Conservation (phyloP, 129 eudicot species). For the Erigeron canadensis region DNA sequence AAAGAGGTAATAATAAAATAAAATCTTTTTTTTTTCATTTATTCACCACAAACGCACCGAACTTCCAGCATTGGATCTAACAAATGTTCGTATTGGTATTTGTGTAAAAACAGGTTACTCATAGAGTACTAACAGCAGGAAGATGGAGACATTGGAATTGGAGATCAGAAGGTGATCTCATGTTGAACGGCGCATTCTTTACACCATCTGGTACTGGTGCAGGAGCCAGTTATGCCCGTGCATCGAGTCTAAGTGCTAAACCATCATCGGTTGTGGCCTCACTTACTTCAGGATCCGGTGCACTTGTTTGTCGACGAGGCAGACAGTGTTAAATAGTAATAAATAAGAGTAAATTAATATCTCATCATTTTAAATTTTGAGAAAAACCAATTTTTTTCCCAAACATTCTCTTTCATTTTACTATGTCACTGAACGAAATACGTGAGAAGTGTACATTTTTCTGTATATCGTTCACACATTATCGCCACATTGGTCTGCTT, state of each 20-base stretch:
- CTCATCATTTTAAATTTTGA: conserved; percentile 32
- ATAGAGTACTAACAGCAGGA: conserved; percentile 51
- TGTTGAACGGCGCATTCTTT: conserved; percentile 87
- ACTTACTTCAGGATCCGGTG: conserved; percentile 87
- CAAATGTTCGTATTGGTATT: background rate
- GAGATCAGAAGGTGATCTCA: conserved; percentile 85
- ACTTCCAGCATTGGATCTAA: background rate
- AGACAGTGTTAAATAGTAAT: conserved; percentile 41
- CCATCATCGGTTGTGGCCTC: conserved; percentile 69
- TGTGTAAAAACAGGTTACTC: conserved; percentile 57
- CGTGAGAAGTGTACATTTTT: conserved; percentile 47
- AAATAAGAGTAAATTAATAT: conserved; percentile 20
- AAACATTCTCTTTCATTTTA: conserved; percentile 26
- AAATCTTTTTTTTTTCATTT: background rate
- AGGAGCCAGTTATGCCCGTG: conserved; percentile 79
- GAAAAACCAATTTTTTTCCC: conserved; percentile 22
- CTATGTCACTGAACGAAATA: conserved; percentile 28
- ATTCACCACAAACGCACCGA: background rate
- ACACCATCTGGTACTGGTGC: conserved; percentile 82
- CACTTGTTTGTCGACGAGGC: conserved; percentile 70
- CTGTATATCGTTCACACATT: conserved; percentile 3
- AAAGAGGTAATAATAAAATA: conserved; percentile 57
- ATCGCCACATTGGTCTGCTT: conserved; percentile 38
- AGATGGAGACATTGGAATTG: conserved; percentile 88
- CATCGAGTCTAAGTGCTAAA: conserved; percentile 89